Evolutionary conservation across 495 filamentous ascomycete genomes (phyloP), one percentile per base, ranked within the genome.

Genomic region (Rhypophila decipiens): DNA sequence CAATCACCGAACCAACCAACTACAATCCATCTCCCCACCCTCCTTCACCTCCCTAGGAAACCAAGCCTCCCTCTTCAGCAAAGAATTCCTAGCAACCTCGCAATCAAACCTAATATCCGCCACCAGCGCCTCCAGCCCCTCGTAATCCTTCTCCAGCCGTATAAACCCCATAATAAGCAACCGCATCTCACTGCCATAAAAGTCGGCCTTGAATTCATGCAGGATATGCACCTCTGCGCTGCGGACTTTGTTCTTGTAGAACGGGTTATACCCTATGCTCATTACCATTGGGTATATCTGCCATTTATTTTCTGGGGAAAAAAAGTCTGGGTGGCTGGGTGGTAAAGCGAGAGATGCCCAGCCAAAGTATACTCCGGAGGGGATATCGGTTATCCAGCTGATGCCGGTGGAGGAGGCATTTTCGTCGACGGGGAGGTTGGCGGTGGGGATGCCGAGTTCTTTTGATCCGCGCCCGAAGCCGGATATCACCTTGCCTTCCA

Each of bases 371-470:
- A 98, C 84, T 36, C 93, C 93, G 18, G 80, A 85, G 22, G 77
- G 72, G 24, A 87, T 71, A 43, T 79, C 74, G 8, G 77, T 71
- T 59, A 95, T 79, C 59, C 87, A 89, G 15, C 83, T 80, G 29
- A 83, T 76, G 24, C 50, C 57, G n/a, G n/a, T n/a, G n/a, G n/a
- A n/a, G 29, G 87, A 67, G 8, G 80, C 29, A 21, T 5, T 67
- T 5, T 80, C 81, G 45, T 84, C 82, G 46, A 95, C 74, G 34
- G 93, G 90, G 52, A 98, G 90, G 71, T 98, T 98, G 57, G 93
- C 93, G 0, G 93, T 98, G 2, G 93, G 93, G 66, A 97, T 96
- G 46, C 91, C 89, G 48, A 98, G 83, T 76, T 95, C 89, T 71
- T 87, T 91, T 62, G 85, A 90, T 35, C 93, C 93, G 36, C 93